A percentile compares a stretch with the other conserved stretches of the same genome.
These are phyloP conservation scores for Globisporangium nagaii DNA, from an alignment of 352 stramenopile species.

Conservation along the genomic window DNA sequence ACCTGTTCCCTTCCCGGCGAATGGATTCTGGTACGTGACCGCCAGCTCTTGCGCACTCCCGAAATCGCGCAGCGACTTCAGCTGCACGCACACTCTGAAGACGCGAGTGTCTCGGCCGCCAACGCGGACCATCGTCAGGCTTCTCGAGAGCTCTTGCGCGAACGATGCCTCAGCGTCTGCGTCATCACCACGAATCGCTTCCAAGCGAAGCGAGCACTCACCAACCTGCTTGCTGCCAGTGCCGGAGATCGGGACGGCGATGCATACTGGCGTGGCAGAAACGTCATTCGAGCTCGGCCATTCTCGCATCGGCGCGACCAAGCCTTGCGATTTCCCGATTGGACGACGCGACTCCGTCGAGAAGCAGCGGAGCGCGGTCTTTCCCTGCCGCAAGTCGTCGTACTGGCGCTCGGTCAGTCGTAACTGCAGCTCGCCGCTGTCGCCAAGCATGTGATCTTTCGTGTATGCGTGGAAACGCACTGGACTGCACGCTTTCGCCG, in stretches of 20 bases:
- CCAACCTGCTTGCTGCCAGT: neutral
- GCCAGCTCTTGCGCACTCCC: conserved; percentile 15
- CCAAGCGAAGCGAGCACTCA: neutral
- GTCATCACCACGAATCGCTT: neutral
- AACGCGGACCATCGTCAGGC: neutral
- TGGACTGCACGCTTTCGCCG: conserved; percentile 10
- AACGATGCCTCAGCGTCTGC: too few species aligned
- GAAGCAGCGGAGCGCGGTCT: conserved; percentile 20
- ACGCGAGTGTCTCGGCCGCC: conserved; percentile 5
- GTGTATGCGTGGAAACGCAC: conserved; percentile 35
- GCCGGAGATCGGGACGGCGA: neutral
- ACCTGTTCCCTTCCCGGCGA: conserved; percentile 28
- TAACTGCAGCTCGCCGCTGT: conserved; percentile 16
- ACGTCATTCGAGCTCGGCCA: neutral
- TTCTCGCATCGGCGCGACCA: neutral
- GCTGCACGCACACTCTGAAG: conserved; percentile 31
- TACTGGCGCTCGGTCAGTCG: neutral
- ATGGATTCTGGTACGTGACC: conserved; percentile 33
- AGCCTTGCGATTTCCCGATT: neutral
- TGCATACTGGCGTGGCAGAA: neutral
- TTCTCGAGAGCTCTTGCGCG: neutral
- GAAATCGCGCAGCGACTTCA: conserved; percentile 33
- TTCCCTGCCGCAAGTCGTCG: neutral
- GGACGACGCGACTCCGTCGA: conserved; percentile 6
- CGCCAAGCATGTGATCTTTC: conserved; percentile 29